Percentiles rank a stretch among this genome's conserved stretches.
These are phyloP conservation scores for Trichoderma hamatum DNA, from an alignment of 2,329 filamentous ascomycete species.

Conservation along the genomic window DNA sequence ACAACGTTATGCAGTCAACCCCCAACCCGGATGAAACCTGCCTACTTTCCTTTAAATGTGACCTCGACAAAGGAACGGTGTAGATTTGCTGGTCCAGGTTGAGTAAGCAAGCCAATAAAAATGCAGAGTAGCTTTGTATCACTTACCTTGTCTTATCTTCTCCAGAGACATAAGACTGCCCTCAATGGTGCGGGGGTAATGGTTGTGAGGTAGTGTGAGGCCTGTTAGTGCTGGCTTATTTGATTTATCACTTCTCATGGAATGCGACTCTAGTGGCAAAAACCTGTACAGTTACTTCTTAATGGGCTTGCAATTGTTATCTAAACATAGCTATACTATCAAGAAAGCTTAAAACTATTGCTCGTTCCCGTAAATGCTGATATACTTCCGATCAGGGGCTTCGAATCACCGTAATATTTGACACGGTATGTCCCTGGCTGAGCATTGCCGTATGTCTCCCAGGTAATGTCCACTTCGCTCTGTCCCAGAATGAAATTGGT, in stretches of 20 bases:
- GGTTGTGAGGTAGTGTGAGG: background rate
- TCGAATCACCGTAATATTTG: conserved; percentile 83
- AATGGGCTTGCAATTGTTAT: background rate
- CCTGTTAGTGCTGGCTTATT: background rate
- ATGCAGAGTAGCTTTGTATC: background rate
- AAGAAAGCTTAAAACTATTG: conserved; percentile 30
- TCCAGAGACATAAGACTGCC: background rate
- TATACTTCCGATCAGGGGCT: conserved; percentile 53
- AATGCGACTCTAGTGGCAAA: background rate
- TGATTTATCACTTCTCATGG: background rate
- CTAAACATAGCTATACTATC: background rate
- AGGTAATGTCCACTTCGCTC: conserved; percentile 77
- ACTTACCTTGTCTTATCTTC: background rate
- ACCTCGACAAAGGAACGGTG: background rate
- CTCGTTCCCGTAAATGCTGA: conserved; percentile 33
- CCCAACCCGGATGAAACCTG: background rate
- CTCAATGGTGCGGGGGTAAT: background rate
- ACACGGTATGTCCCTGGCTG: conserved; percentile 73
- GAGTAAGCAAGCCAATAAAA: background rate
- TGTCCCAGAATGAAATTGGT: conserved; percentile 69
- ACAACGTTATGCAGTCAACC: background rate
- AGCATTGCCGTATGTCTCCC: conserved; percentile 63
- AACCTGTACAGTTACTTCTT: background rate
- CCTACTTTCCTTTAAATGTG: background rate
- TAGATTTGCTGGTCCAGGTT: background rate